phyloP scores from a whole-genome alignment of 352 stramenopile species.

The Phytophthora podocarpi region DNA sequence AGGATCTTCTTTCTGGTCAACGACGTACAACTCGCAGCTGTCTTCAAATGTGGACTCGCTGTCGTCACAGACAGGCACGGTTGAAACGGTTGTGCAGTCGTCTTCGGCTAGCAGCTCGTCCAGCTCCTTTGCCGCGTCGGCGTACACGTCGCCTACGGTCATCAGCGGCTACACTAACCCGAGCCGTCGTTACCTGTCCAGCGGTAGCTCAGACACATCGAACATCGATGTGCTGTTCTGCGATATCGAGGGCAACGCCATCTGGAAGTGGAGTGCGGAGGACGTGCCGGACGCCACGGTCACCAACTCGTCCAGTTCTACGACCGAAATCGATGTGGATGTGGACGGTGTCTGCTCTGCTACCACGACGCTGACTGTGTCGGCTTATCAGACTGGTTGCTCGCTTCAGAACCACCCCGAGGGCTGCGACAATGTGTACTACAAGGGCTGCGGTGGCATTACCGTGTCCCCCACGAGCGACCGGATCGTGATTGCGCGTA shows the following conservation, averaged over 20 bases:
- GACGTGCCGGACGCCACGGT: slow-evolving; percentile 39
- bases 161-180: slow-evolving; percentile 45
- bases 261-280: slow-evolving; percentile 74
- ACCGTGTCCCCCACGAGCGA: slow-evolving; percentile 67
- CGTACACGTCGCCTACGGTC: slow-evolving; percentile 58
- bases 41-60: slow-evolving; percentile 54
- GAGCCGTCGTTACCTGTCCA: slow-evolving; percentile 45
- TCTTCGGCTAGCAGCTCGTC: slow-evolving; percentile 35
- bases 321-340: slow-evolving; percentile 41
- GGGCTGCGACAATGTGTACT: slow-evolving; percentile 71
- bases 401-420: slow-evolving; percentile 70
- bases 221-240: slow-evolving; percentile 73
- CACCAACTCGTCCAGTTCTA: slow-evolving; percentile 41
- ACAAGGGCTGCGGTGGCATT: slow-evolving; percentile 82
- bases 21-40: slow-evolving; percentile 60
- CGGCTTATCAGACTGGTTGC: slow-evolving; percentile 70
- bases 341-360: slow-evolving; percentile 42
- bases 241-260: slow-evolving; percentile 72
- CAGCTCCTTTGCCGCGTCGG: slow-evolving; percentile 17
- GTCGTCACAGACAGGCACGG: slow-evolving; percentile 50
- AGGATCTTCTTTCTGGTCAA: slow-evolving; percentile 42
- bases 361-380: slow-evolving; percentile 55
- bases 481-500: slow-evolving; percentile 76
- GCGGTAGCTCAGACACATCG: slow-evolving; percentile 28
- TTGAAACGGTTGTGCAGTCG: slow-evolving; percentile 68